These are phyloP conservation scores for Coniferiporia sulphurascens DNA, from an alignment of 1,284 basidiomycete genomes.

Conservation along the genomic window DNA sequence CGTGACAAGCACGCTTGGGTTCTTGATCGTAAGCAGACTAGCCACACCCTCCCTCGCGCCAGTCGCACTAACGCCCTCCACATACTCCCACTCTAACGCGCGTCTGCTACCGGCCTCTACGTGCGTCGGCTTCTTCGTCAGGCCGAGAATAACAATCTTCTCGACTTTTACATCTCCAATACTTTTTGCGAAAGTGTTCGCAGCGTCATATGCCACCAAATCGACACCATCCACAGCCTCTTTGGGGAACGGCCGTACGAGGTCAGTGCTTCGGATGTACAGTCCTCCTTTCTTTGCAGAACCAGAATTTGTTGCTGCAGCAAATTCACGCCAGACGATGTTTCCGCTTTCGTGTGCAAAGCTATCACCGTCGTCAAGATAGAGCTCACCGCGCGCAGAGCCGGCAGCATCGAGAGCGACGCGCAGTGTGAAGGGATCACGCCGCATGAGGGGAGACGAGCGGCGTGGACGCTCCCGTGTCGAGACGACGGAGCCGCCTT, in stretches of 20 bases:
- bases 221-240: slow-evolving; percentile 49
- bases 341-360: slow-evolving; percentile 77
- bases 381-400: slow-evolving; percentile 78
- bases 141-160: slow-evolving; percentile 74
- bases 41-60: slow-evolving; percentile 57
- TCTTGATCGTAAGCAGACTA: slow-evolving; percentile 70
- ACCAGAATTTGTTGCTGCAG: slow-evolving; percentile 41
- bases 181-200: slow-evolving; percentile 66
- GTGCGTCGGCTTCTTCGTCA: slow-evolving; percentile 54
- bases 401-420: slow-evolving; percentile 72
- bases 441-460: slow-evolving; percentile 82
- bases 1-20: slow-evolving; percentile 64
- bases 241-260: slow-evolving; percentile 40
- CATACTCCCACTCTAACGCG: slow-evolving; percentile 55
- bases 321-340: slow-evolving; percentile 78
- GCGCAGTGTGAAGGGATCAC: slow-evolving; percentile 91
- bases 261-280: slow-evolving; percentile 50
- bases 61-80: slow-evolving; percentile 42
- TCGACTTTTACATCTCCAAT: slow-evolving; percentile 74
- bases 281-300: slow-evolving; percentile 35
- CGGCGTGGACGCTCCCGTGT: slow-evolving; percentile 85
- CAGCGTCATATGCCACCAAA: slow-evolving; percentile 42
- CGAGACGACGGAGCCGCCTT: slow-evolving; percentile 88
- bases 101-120: slow-evolving; percentile 52
- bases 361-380: slow-evolving; percentile 92